phyloP scores from a whole-genome alignment of 371 early-diverging fungal species.

The Mortierella sp. region DNA sequence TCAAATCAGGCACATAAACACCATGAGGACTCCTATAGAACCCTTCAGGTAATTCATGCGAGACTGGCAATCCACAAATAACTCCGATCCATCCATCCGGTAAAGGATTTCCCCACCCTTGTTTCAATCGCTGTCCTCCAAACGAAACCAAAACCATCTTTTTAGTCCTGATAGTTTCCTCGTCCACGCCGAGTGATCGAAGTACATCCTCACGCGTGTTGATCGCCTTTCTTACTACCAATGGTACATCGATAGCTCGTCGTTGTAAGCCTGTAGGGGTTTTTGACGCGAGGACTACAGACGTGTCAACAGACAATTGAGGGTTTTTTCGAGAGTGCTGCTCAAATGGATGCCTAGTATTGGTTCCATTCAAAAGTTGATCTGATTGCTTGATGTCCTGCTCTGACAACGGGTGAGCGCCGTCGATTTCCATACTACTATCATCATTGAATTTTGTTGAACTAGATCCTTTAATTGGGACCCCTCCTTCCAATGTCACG shows the following conservation, averaged over 20 bases:
- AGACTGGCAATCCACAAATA: conserved; percentile 73
- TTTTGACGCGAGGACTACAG: not conserved
- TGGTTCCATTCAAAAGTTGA: not conserved
- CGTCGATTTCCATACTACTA: too few relatives aligned
- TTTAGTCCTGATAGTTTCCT: conserved; percentile 64
- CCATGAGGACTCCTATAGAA: conserved; percentile 74
- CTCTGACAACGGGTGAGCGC: too few relatives aligned
- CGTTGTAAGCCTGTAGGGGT: conserved; percentile 15
- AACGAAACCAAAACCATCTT: conserved; percentile 80
- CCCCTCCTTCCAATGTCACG: conserved; percentile 11
- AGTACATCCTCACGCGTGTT: conserved; percentile 72
- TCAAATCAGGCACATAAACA: conserved; percentile 82
- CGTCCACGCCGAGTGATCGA: conserved; percentile 68
- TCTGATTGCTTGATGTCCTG: too few relatives aligned
- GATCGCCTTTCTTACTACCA: conserved; percentile 57
- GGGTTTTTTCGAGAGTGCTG: not conserved
- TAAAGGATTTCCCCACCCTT: conserved; percentile 67
- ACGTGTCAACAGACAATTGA: conserved; percentile 11
- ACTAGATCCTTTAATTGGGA: not conserved
- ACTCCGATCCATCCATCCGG: conserved; percentile 85
- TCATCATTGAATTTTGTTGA: too few relatives aligned
- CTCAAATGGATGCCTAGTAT: not conserved
- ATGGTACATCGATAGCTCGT: conserved; percentile 46
- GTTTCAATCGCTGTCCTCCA: conserved; percentile 77
- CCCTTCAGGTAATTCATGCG: conserved; percentile 62